phyloP scores from a whole-genome alignment of 345 rosid genomes.

The Mangifera indica region DNA sequence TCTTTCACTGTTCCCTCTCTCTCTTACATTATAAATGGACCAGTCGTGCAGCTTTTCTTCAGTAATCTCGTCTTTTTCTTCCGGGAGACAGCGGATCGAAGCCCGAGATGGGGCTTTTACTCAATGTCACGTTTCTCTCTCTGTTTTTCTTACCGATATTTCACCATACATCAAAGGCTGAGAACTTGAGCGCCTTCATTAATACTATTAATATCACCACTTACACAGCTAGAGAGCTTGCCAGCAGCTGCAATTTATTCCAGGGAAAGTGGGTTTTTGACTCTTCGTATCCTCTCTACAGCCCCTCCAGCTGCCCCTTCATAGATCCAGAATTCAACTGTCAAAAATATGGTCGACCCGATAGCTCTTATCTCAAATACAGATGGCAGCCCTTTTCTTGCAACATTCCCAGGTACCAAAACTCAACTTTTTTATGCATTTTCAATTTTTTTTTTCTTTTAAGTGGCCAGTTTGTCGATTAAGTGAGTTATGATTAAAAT shows the following conservation, averaged over 20 bases:
- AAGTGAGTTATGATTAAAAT: not conserved
- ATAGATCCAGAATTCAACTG: conserved; percentile 57
- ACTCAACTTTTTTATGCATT: not conserved
- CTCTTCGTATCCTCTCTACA: conserved; percentile 49
- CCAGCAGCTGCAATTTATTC: conserved; percentile 47
- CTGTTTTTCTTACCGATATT: conserved; percentile 10
- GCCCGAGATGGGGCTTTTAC: conserved; percentile 37
- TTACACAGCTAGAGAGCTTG: conserved; percentile 23
- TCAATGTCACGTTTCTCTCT: conserved; percentile 23
- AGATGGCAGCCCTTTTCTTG: conserved; percentile 69
- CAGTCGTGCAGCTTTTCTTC: conserved; percentile 25
- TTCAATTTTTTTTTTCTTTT: too few relatives aligned
- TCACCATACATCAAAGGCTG: conserved; percentile 22
- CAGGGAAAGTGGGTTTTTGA: conserved; percentile 62
- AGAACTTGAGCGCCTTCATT: not conserved
- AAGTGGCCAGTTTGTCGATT: not conserved
- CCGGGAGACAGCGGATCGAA: conserved; percentile 10
- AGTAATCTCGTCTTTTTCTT: conserved; percentile 18
- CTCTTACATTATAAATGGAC: conserved; percentile 21
- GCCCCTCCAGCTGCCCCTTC: conserved; percentile 52
- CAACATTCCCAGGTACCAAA: conserved; percentile 46
- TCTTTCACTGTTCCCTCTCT: not conserved
- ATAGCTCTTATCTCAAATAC: conserved; percentile 46
- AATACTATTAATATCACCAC: not conserved
- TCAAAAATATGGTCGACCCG: conserved; percentile 55